A percentile compares a stretch with the other conserved stretches of the same genome.
Conservation (phyloP, 495 filamentous ascomycete genomes). For the Trichoderma virens region DNA sequence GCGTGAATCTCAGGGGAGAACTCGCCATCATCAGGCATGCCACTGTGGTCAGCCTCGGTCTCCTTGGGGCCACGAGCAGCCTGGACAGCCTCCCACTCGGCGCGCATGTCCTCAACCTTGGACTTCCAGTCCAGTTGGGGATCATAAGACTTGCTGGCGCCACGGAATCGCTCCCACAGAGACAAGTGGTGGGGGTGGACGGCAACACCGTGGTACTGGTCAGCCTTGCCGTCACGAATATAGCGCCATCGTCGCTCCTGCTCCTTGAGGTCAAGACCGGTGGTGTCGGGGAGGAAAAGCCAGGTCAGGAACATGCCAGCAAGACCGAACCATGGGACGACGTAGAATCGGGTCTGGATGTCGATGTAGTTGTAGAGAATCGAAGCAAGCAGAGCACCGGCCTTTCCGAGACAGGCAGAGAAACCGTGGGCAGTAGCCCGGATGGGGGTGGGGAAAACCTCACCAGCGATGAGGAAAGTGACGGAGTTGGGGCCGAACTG, state of each 20-base stretch:
- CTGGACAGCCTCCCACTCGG: constrained; percentile 30
- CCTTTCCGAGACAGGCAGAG: constrained; percentile 75
- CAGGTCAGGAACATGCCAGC: constrained; percentile 68
- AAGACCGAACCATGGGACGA: constrained; percentile 89
- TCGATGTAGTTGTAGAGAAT: constrained; percentile 86
- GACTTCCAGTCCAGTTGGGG: constrained; percentile 67
- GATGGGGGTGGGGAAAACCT: constrained; percentile 84
- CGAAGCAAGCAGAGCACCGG: constrained; percentile 73
- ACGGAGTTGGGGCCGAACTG: constrained; percentile 91
- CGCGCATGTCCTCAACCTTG: constrained; percentile 69
- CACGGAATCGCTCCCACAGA: constrained; percentile 65
- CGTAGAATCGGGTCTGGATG: constrained; percentile 68
- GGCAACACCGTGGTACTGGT: constrained; percentile 83
- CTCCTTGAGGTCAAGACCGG: constrained; percentile 86
- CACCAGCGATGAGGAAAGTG: constrained; percentile 85
- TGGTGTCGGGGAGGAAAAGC: constrained; percentile 85
- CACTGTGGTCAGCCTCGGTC: background rate
- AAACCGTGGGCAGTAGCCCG: constrained; percentile 88
- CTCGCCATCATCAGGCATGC: constrained; percentile 9
- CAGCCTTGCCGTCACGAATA: constrained; percentile 62
- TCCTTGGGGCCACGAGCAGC: constrained; percentile 8
- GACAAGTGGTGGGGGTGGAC: constrained; percentile 81
- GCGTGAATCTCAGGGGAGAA: constrained; percentile 11
- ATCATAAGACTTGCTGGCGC: constrained; percentile 68
- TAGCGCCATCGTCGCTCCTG: constrained; percentile 83